Base-by-base conservation (phyloP, 225 moss, liverwort and hornwort species). In the Lunularia cruciata region DNA sequence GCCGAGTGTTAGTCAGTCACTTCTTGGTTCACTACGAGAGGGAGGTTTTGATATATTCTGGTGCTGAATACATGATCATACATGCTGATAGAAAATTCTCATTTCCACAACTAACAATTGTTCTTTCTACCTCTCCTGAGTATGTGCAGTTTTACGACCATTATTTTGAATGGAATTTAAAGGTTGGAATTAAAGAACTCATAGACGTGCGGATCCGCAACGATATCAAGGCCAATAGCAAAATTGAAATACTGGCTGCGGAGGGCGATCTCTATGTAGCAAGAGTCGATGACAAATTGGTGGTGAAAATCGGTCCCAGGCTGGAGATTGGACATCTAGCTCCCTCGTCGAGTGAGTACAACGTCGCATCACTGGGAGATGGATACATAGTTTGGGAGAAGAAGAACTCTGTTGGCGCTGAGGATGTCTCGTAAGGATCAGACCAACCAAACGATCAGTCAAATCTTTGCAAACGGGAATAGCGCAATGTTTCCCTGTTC, bases 361-460 rank as follows among this genome's bases (percentile, higher is more conserved):
- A 75, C 35, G 55, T 90, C 16, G 92, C 86, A 48, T 83, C 92
- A 12, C 48, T 81, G 5, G 95, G 95, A 12, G 79, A 86, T 19
- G 79, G 88, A 10, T 95, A 85, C 47, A 88, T 88, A 57, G 75
- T 95, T 0, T 95, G 95, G 95, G 92, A 95, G 75, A 92, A 87
- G 69, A 81, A 84, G n/a, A n/a, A n/a, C n/a, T n/a, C n/a, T n/a
- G n/a, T n/a, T n/a, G n/a, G n/a, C n/a, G n/a, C n/a, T n/a, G n/a
- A n/a, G n/a, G n/a, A n/a, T n/a, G n/a, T n/a, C n/a, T n/a, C n/a
- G n/a, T n/a, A n/a, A n/a, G n/a, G n/a, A n/a, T n/a, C n/a, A n/a
- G n/a, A n/a, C n/a, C n/a, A n/a, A n/a, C n/a, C n/a, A n/a, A n/a
- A n/a, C n/a, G n/a, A n/a, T n/a, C n/a, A n/a, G n/a, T n/a, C n/a